Evolutionary conservation across 2,329 filamentous ascomycete genomes (phyloP).

Genomic region (Trichoderma afroharzianum): DNA sequence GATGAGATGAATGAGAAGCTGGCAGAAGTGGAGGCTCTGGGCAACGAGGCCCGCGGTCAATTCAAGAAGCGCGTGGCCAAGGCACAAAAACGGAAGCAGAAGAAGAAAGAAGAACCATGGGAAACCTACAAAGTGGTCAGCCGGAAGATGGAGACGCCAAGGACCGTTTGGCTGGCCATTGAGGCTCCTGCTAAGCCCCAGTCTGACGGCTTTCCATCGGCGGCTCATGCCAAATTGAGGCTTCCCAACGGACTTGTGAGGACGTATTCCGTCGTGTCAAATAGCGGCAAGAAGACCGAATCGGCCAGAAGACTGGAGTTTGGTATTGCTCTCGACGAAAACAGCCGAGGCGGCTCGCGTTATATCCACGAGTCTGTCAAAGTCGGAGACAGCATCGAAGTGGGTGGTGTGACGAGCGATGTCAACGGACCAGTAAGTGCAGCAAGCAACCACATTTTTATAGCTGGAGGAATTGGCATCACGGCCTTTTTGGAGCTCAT

Average conservation of each 20-base stretch:
- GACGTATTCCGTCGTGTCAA: conserved; percentile 56
- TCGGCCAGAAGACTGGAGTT: conserved; percentile 52
- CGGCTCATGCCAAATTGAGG: conserved; percentile 54
- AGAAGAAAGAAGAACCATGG: conserved; percentile 37
- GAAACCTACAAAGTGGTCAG: conserved; percentile 45
- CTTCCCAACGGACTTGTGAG: conserved; percentile 55
- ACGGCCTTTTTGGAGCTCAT: conserved; percentile 59
- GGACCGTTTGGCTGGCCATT: conserved; percentile 50
- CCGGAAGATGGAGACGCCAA: conserved; percentile 48
- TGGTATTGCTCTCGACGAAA: conserved; percentile 53
- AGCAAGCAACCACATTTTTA: conserved; percentile 58
- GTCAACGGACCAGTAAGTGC: conserved; percentile 40
- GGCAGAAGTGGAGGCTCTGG: conserved; percentile 47
- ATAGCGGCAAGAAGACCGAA: conserved; percentile 15
- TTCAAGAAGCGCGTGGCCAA: conserved; percentile 53
- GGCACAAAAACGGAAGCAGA: conserved; percentile 31
- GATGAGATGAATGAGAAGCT: conserved; percentile 51
- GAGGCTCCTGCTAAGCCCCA: conserved; percentile 40
- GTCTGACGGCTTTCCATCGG: conserved; percentile 36
- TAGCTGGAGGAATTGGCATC: conserved; percentile 63
- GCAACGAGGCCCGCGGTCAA: conserved; percentile 43
- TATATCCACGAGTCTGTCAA: conserved; percentile 51
- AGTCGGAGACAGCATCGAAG: conserved; percentile 48
- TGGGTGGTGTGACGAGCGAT: conserved; percentile 48
- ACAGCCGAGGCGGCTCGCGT: conserved; percentile 57